These are phyloP conservation scores for Penicillium sp. DNA, from an alignment of 2,329 filamentous ascomycete species.

Conservation along the genomic window DNA sequence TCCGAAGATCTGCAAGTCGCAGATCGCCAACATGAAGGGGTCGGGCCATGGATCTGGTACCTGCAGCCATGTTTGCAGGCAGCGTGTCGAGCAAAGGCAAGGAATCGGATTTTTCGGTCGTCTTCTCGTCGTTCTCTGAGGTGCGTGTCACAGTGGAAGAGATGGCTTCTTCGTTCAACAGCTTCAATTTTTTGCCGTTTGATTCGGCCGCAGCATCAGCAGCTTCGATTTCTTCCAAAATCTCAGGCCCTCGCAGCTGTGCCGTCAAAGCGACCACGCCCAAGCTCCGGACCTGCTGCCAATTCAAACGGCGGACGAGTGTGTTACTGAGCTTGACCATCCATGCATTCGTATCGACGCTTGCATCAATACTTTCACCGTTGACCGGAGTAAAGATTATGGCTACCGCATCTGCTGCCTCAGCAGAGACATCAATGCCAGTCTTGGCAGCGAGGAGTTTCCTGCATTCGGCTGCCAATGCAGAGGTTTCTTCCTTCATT, in stretches of 20 bases:
- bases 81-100: slow-evolving; percentile 55
- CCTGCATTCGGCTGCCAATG: slow-evolving; percentile 73
- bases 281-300: slow-evolving; percentile 87
- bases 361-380: slow-evolving; percentile 75
- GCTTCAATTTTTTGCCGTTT: slow-evolving; percentile 49
- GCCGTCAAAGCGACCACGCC: slow-evolving; percentile 92
- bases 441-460: slow-evolving; percentile 52
- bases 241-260: slow-evolving; percentile 51
- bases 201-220: slow-evolving; percentile 30
- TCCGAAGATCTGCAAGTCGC: slow-evolving; percentile 77
- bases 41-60: slow-evolving; percentile 69
- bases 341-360: slow-evolving; percentile 97
- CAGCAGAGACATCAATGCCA: slow-evolving; percentile 22
- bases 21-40: slow-evolving; percentile 93
- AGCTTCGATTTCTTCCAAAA: slow-evolving; percentile 31
- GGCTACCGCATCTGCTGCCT: slow-evolving; percentile 46
- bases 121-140: slow-evolving; percentile 12
- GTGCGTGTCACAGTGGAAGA: slow-evolving; percentile 21
- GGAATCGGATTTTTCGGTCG: slow-evolving; percentile 28
- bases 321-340: slow-evolving; percentile 80
- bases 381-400: slow-evolving; percentile 76
- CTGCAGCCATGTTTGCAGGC: slow-evolving; percentile 58
- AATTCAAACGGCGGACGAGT: slow-evolving; percentile 79
- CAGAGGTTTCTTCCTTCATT: slow-evolving; percentile 67
- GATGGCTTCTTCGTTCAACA: slow-evolving; percentile 44